Base-by-base conservation (phyloP, 2,329 filamentous ascomycete species). In the Hypomyces rosellus region DNA sequence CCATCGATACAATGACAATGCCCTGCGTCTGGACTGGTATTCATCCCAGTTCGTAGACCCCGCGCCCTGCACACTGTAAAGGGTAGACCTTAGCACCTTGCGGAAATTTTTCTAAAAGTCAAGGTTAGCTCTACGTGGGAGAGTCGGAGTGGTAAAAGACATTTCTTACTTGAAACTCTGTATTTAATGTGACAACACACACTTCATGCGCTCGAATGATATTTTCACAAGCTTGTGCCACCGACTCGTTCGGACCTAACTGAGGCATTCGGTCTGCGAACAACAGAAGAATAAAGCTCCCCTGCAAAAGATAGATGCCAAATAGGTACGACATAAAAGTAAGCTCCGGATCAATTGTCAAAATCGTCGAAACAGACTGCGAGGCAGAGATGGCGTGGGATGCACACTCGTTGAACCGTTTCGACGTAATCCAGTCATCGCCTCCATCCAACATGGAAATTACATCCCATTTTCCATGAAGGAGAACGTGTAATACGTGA, bases 1-100 rank as follows among this genome's bases (percentile, higher is more conserved):
- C 76, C 76, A 79, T 41, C 75, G 69, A 55, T 80, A 80, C 41
- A 78, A 60, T 5, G 75, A 76, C n/a, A 80, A 64, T 51, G 76
- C 75, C 49, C 74, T 66, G 12, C 75, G 66, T 57, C 68, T 67
- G 51, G 66, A 75, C 64, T 67, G 65, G 43, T 71, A 69, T 57
- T 75, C 72, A 44, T 72, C 70, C 58, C 66, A 66, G 18, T 70
- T 66, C 13, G 66, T 65, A 39, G 65, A 64, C 13, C 68, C 67
- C 9, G 64, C 61, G 12, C 71, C 69, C n/a, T 69, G 68, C 2
- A 73, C 73, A 52, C 71, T 70, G 45, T 74, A 73, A n/a, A 76
- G 59, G 12, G 73, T 74, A 2, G 71, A 73, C 9, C 74, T 62
- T 54, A 80, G 68, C 0, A 80, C 75, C 55, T 76, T 77, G 30